These are phyloP conservation scores for Wallacemonas collosoma DNA, from an alignment of 208 protist genomes.

Conservation along the genomic window DNA sequence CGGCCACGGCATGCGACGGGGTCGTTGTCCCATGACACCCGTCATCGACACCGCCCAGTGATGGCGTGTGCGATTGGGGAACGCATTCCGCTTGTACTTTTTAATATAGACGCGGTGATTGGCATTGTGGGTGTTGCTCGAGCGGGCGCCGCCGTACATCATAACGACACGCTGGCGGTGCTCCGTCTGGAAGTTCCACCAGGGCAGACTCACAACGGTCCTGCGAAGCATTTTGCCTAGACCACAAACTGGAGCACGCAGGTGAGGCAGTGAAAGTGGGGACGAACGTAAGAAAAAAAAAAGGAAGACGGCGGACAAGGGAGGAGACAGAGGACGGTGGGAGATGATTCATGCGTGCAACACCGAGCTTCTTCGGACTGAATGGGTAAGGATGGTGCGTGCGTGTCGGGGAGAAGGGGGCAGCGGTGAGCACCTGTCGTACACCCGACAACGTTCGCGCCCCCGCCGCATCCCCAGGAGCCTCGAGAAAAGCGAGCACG, in stretches of 20 bases:
- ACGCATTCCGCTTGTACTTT: conserved; percentile 90
- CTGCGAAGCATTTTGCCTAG: conserved; percentile 63
- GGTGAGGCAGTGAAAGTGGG: background rate
- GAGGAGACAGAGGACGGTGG: too few species aligned
- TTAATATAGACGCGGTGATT: conserved; percentile 89
- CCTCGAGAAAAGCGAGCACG: too few species aligned
- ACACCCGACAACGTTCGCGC: too few species aligned
- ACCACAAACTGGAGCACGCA: background rate
- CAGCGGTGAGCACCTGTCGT: too few species aligned
- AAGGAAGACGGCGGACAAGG: background rate
- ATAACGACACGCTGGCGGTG: conserved; percentile 86
- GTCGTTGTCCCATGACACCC: conserved; percentile 80
- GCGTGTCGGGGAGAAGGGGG: too few species aligned
- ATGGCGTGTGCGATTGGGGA: conserved; percentile 90
- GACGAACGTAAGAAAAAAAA: background rate
- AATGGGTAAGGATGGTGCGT: too few species aligned
- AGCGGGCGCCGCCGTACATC: conserved; percentile 90
- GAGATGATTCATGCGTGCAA: too few species aligned
- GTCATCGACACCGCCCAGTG: conserved; percentile 93
- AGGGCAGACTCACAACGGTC: conserved; percentile 65
- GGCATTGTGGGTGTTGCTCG: conserved; percentile 88
- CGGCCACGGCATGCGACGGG: conserved; percentile 92
- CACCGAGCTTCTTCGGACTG: too few species aligned
- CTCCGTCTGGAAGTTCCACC: conserved; percentile 94
- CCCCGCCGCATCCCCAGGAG: too few species aligned